Percentiles rank a stretch among this genome's conserved stretches.
Conservation (phyloP, 2,329 filamentous ascomycete species). For the Arthrobotrys sinensis region DNA sequence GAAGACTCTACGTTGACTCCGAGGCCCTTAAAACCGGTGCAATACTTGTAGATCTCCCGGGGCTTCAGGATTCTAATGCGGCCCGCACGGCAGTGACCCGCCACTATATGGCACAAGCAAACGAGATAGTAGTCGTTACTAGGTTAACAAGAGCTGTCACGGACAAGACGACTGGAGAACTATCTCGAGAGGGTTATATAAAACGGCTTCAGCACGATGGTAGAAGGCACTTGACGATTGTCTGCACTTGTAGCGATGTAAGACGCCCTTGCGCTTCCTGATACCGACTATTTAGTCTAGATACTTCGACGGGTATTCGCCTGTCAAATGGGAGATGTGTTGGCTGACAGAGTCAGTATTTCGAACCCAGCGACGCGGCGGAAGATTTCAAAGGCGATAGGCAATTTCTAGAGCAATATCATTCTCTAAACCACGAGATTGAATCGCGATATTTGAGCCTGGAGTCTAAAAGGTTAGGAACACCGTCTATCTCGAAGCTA, state of each 20-base stretch:
- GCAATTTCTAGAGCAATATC: background rate
- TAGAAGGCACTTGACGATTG: constrained; percentile 7
- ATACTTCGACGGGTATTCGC: too few species aligned
- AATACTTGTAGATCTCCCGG: constrained; percentile 35
- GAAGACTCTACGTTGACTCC: constrained; percentile 15
- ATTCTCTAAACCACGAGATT: background rate
- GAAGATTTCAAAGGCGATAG: constrained; percentile 22
- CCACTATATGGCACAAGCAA: constrained; percentile 4
- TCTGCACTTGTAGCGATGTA: constrained; percentile 24
- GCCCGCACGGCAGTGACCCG: constrained; percentile 5
- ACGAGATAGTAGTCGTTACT: constrained; percentile 33
- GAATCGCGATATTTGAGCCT: background rate
- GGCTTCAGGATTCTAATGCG: constrained; percentile 14
- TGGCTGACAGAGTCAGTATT: background rate
- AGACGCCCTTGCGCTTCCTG: background rate
- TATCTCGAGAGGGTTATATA: constrained; percentile 17
- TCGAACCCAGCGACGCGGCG: constrained; percentile 14
- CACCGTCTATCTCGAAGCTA: background rate
- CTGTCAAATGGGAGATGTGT: background rate
- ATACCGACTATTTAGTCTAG: background rate
- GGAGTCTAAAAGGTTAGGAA: background rate
- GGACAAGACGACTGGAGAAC: constrained; percentile 12
- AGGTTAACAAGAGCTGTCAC: constrained; percentile 28
- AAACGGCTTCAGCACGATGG: constrained; percentile 11
- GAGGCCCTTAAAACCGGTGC: constrained; percentile 17